Evolutionary conservation across 305 asterid genomes (phyloP), one percentile per base, ranked within the genome.

Genomic region (Fraxinus angustifolia): DNA sequence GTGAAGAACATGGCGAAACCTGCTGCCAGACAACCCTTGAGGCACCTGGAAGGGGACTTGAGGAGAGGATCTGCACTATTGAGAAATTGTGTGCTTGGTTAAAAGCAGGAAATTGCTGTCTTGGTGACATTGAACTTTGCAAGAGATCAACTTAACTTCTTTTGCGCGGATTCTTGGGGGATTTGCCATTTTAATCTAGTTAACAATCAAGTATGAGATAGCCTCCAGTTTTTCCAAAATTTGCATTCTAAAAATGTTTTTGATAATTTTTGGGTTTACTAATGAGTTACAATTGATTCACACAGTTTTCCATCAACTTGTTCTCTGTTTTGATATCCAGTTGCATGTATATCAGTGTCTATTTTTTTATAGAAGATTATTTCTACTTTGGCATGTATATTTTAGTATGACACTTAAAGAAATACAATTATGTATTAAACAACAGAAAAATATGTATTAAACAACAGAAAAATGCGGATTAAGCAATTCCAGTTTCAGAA

Each of bases 1-100:
- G 65, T 26, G 76, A n/a, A 73, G 80, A 53, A 34, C 1, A 72
- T 30, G 40, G 36, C 21, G 34, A 42, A 19, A 40, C 53, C 1
- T 26, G 78, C 36, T 0, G 34, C 58, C 23, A 2, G 8, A 73
- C 72, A 38, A 45, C 28, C 35, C 28, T 67, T 36, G 77, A 79
- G 58, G 65, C 40, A 62, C 17, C 16, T 78, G 67, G 81, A 70
- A 35, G 14, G 40, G 81, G 62, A 72, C 80, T 72, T 36, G 82
- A 81, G 80, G 81, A 34, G 84, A 82, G 80, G 86, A 14, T 80
- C 38, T 70, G 31, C 8, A 42, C 14, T 16, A 58, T 86, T 42
- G 87, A 86, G 73, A 84, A 82, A 77, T 28, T 73, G 33, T 75
- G 60, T 34, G 28, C 60, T 79, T 75, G 10, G 83, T 62, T 83